A percentile compares a stretch with the other conserved stretches of the same genome.
phyloP scores from a whole-genome alignment of 208 protist genomes.

The Trypanosoma conorhini region DNA sequence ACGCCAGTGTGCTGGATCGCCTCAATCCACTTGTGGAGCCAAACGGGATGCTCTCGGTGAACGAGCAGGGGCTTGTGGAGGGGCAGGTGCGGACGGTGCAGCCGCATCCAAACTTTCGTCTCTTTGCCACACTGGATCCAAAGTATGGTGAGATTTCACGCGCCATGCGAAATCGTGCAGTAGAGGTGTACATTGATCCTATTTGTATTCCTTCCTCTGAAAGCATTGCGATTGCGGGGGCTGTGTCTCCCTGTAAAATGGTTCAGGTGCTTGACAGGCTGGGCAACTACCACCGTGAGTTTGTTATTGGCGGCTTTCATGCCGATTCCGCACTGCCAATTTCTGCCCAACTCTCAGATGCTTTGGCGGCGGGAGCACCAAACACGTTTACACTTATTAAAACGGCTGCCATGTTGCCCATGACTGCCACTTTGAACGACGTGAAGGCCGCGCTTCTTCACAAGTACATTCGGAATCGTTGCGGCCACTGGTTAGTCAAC shows the following conservation, averaged over 20 bases:
- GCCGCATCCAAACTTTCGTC: conserved; percentile 97
- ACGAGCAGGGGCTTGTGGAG: conserved; percentile 96
- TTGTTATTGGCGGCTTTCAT: conserved; percentile 65
- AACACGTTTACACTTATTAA: conserved; percentile 86
- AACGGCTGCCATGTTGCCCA: conserved; percentile 51
- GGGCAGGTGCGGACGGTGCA: conserved; percentile 91
- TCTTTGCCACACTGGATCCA: conserved; percentile 99
- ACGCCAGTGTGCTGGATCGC: conserved; percentile 98
- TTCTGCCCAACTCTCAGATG: conserved; percentile 62
- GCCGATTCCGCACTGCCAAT: conserved; percentile 55
- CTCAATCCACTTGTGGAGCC: conserved; percentile 99
- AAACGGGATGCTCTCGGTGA: conserved; percentile 94
- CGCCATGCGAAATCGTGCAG: conserved; percentile 99
- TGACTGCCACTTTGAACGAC: conserved; percentile 16
- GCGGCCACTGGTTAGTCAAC: conserved; percentile 60
- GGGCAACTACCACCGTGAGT: conserved; percentile 69
- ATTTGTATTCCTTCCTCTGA: conserved; percentile 80
- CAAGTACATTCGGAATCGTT: conserved; percentile 85
- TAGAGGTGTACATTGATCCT: conserved; percentile 96
- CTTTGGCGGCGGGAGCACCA: conserved; percentile 69
- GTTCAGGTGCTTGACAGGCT: conserved; percentile 34
- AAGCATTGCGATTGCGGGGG: conserved; percentile 28
- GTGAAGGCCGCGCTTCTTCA: conserved; percentile 51
- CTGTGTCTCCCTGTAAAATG: conserved; percentile 5
- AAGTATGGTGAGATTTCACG: conserved; percentile 98